Conservation (phyloP, 2,329 filamentous ascomycete genomes). For the Claviceps sp. region DNA sequence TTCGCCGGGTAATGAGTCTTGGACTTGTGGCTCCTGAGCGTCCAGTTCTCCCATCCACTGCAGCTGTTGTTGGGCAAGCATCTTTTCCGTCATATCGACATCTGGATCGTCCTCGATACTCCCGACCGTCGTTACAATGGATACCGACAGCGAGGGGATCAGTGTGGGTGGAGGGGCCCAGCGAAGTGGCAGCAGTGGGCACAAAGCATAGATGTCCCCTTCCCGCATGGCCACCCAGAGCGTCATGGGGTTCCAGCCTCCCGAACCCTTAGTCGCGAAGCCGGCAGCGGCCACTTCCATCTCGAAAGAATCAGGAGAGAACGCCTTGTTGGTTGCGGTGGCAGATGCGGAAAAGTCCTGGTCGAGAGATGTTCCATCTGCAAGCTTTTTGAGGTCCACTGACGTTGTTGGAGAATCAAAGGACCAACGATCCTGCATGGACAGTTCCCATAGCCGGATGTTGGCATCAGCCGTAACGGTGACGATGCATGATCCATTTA, state of each 20-base stretch:
- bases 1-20: slow-evolving; percentile 36
- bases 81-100: slow-evolving; percentile 37
- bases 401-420: slow-evolving; percentile 75
- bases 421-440: slow-evolving; percentile 69
- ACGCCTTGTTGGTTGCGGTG: slow-evolving; percentile 62
- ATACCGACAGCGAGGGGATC: slow-evolving; percentile 70
- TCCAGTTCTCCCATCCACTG: slow-evolving; percentile 57
- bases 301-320: slow-evolving; percentile 79
- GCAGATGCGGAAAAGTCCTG: slow-evolving; percentile 72
- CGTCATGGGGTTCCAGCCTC: slow-evolving; percentile 92
- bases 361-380: slow-evolving; percentile 67
- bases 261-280: slow-evolving; percentile 54
- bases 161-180: slow-evolving; percentile 70
- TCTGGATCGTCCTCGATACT: slow-evolving; percentile 46
- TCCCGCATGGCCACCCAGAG: slow-evolving; percentile 93
- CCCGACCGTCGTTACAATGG: slow-evolving; percentile 62
- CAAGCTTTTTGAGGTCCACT: slow-evolving; percentile 79
- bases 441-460: slow-evolving; percentile 82
- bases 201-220: slow-evolving; percentile 86
- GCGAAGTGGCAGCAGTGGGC: slow-evolving; percentile 73
- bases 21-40: slow-evolving; percentile 43
- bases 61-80: slow-evolving; percentile 49
- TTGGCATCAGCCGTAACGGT: slow-evolving; percentile 82
- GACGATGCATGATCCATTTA: slow-evolving; percentile 67
- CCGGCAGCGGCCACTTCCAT: slow-evolving; percentile 88